Conservation (phyloP, 2,329 filamentous ascomycete species). For the Xylaria sp. region DNA sequence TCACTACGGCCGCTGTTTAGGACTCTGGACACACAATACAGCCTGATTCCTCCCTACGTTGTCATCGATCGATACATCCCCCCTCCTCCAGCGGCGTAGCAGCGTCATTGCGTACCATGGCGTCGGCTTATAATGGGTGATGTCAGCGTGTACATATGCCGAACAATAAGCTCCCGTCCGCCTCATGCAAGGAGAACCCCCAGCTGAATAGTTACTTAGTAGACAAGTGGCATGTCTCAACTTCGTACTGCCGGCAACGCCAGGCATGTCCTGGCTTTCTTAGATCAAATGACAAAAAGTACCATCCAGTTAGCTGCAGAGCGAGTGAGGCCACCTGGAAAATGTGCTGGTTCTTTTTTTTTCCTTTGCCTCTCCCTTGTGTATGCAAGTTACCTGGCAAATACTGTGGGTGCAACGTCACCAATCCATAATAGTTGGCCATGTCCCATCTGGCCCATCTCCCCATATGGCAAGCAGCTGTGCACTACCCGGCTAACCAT, state of each 20-base stretch:
- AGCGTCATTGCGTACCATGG: constrained; percentile 15
- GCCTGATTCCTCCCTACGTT: background rate
- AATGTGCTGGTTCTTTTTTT: constrained; percentile 9
- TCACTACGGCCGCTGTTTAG: background rate
- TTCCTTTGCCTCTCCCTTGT: background rate
- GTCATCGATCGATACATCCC: constrained; percentile 5
- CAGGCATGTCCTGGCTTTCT: background rate
- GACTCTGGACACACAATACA: background rate
- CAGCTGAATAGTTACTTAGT: background rate
- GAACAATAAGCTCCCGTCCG: constrained; percentile 22
- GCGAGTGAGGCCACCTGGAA: constrained; percentile 1
- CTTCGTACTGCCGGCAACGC: background rate
- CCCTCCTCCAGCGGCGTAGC: background rate
- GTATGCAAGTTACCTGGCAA: background rate
- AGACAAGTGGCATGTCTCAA: constrained; percentile 3
- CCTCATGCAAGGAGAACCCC: constrained; percentile 4
- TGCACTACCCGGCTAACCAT: constrained; percentile 17
- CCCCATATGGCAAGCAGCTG: constrained; percentile 13
- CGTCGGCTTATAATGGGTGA: constrained; percentile 13
- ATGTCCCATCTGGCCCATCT: constrained; percentile 1
- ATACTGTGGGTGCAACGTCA: constrained; percentile 20
- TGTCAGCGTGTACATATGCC: constrained; percentile 18
- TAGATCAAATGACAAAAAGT: constrained; percentile 5
- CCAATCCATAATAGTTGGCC: constrained; percentile 15
- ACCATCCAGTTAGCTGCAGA: background rate